phyloP scores from a whole-genome alignment of 2,329 filamentous ascomycete genomes.

The Penicillium sp. region DNA sequence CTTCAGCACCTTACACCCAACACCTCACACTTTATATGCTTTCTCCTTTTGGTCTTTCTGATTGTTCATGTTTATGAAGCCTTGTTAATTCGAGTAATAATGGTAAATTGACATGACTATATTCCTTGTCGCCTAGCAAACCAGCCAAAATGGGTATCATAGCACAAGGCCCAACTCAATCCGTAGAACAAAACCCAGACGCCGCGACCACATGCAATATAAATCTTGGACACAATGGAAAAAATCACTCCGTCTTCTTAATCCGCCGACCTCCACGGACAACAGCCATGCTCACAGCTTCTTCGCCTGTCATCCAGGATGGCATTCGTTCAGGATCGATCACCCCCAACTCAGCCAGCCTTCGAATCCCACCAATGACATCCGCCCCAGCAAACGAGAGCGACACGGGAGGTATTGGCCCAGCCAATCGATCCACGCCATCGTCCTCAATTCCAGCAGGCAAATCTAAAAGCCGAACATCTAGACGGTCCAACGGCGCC shows the following conservation, averaged over 20 bases:
- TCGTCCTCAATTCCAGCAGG: slow-evolving; percentile 20
- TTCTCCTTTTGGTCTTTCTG: no score
- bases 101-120: not conserved
- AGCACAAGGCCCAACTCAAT: slow-evolving; percentile 3
- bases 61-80: no score
- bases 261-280: slow-evolving; percentile 60
- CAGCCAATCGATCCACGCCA: not conserved
- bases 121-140: not conserved
- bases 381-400: slow-evolving; percentile 74
- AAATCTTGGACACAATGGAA: not conserved
- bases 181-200: not conserved
- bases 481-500: slow-evolving; percentile 48
- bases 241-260: slow-evolving; percentile 14
- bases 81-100: no score
- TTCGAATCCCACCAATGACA: slow-evolving; percentile 77
- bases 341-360: slow-evolving; percentile 71
- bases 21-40: no score
- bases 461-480: slow-evolving; percentile 52
- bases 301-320: slow-evolving; percentile 88
- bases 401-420: slow-evolving; percentile 23
- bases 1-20: no score
- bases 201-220: slow-evolving; percentile 1
- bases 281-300: slow-evolving; percentile 72
- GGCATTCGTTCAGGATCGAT: slow-evolving; percentile 79
- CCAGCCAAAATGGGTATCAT: slow-evolving; percentile 18